Evolutionary conservation across 352 stramenopile species (phyloP).

Genomic region (Blastocystis sp.): DNA sequence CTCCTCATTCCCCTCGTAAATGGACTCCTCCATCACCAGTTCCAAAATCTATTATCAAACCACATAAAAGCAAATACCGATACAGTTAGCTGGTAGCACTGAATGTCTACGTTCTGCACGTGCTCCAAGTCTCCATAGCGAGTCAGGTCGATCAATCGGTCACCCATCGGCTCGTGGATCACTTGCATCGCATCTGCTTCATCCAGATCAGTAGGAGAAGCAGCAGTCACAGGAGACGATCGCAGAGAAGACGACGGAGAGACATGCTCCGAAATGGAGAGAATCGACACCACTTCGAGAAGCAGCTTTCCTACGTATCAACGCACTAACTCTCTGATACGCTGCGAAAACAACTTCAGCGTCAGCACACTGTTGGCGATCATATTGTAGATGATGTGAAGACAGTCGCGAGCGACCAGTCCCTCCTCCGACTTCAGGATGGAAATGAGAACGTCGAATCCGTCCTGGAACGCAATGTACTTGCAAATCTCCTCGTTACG

Average conservation of each 20-base stretch:
- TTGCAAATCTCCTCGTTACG: constrained; percentile 59
- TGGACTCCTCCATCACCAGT: background rate
- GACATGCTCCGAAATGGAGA: background rate
- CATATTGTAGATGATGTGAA: constrained; percentile 59
- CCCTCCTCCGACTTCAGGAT: constrained; percentile 56
- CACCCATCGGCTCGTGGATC: constrained; percentile 1
- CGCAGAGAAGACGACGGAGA: background rate
- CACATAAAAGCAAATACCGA: background rate
- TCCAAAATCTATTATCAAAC: constrained; percentile 34
- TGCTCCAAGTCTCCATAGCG: constrained; percentile 20
- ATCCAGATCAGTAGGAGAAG: background rate
- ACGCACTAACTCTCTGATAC: background rate
- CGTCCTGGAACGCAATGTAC: constrained; percentile 58
- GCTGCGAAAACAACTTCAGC: constrained; percentile 59
- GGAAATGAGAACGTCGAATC: constrained; percentile 58
- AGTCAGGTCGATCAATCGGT: constrained; percentile 19
- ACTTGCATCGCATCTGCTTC: background rate
- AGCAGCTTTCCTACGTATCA: constrained; percentile 7
- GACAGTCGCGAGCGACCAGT: constrained; percentile 57
- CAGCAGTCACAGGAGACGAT: background rate
- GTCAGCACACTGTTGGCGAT: constrained; percentile 55
- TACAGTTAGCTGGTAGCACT: constrained; percentile 47
- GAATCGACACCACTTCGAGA: background rate
- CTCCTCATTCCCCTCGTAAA: background rate
- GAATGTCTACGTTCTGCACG: constrained; percentile 31